Conservation (phyloP, 1,139 yeast genomes). For the Pichia sp. region DNA sequence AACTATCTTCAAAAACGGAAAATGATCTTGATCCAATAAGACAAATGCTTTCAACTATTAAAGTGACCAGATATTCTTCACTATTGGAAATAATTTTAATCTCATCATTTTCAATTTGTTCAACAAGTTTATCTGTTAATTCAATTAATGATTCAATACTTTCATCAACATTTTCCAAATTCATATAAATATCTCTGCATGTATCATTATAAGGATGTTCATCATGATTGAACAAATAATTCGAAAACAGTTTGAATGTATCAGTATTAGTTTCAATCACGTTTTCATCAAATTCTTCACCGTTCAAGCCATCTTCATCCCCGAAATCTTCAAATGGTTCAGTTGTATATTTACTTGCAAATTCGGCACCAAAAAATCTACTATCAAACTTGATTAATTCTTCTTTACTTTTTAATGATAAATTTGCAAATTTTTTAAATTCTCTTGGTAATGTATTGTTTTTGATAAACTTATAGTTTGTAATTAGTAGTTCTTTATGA, state of each 20-base stretch:
- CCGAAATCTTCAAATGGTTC: conserved; percentile 17
- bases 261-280: conserved; percentile 17
- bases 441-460: conserved; percentile 72
- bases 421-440: conserved; percentile 57
- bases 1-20: conserved; percentile 58
- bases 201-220: conserved; percentile 28
- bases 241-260: conserved; percentile 19
- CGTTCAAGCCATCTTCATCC: conserved; percentile 12
- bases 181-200: conserved; percentile 28
- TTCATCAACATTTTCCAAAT: conserved; percentile 27
- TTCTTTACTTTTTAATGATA: conserved; percentile 34
- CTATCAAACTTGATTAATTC: conserved; percentile 26
- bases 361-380: conserved; percentile 27
- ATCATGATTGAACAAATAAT: conserved; percentile 29
- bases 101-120: conserved; percentile 25
- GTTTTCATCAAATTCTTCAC: neutral
- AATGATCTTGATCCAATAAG: conserved; percentile 85
- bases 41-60: conserved; percentile 67
- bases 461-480: conserved; percentile 56
- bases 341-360: conserved; percentile 16
- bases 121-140: conserved; percentile 20
- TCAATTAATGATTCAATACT: conserved; percentile 25
- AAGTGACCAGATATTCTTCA: conserved; percentile 47
- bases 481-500: conserved; percentile 75
- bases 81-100: conserved; percentile 33